Base-by-base conservation (phyloP, 495 filamentous ascomycete genomes). In the Lepraria neglecta region DNA sequence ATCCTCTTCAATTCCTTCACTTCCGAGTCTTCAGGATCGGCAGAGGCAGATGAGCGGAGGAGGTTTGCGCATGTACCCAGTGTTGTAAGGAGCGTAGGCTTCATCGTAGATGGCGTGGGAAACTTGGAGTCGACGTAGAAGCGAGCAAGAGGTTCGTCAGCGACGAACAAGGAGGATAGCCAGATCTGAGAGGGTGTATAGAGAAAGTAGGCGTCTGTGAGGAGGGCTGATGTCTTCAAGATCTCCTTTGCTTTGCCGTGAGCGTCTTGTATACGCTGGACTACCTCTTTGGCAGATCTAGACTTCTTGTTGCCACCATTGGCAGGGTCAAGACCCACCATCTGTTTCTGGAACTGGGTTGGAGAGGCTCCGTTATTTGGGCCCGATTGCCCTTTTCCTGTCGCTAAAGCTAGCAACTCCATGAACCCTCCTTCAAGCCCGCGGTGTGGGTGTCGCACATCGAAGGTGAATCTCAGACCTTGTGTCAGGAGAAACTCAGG, bases 101-200 rank as follows among this genome's bases (percentile, higher is more conserved):
- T 74, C 66, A 63, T 70, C 65, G 43, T 63, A 58, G 21, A 69
- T 42, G 44, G 62, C 52, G 45, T 67, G 24, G 70, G 74, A 47
- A 95, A 80, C 67, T 94, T 95, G 3, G 84, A 78, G 45, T 81
- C 76, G 14, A 97, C 80, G 69, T 95, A 87, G 64, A 86, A 85
- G 64, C 82, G 75, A 2, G 84, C 81, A 15, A 97, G 75, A 6
- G 83, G 85, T 43, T 77, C 75, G 68, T 98, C 94, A 0, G 84
- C 87, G 58, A 92, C 75, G 15, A 84, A 76, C 31, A 97, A 75
- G 0, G 91, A 84, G 0, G 90, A 84, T 21, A 96, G 78, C 86
- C 90, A 91, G 70, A 97, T 94, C 72, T 98, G 94, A 15, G 88
- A 87, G 0, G 94, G 95, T 3, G 95, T 95, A 74, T 89, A 97